Base-by-base conservation (phyloP, 441 rosid genomes). In the Populus hybrid region DNA sequence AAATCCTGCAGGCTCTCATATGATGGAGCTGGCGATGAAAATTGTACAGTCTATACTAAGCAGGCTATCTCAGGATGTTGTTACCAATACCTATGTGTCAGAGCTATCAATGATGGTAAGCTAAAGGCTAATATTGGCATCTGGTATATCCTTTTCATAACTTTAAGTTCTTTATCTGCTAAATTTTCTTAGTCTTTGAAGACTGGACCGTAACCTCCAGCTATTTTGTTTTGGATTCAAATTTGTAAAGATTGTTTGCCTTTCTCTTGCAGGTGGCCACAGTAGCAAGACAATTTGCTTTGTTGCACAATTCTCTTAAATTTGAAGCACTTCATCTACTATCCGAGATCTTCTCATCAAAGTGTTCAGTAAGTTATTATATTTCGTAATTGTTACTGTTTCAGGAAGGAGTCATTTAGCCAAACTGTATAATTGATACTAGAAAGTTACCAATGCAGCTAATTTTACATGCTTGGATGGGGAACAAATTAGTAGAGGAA, bases 271-370 rank as follows among this genome's bases (percentile, higher is more conserved):
- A 95, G 99, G 93, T 91, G 84, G 83, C 85, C 31, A 68, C 89
- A 42, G 71, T 90, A 69, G 85, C 88, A 18, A 88, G 94, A 78
- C 94, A 90, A 74, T 95, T 95, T 91, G 93, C 94, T 50, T 85
- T 93, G 28, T 83, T 90, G 81, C 97, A 93, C 83, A 90, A 86
- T 86, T 88, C 91, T 36, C 74, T 92, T 79, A 95, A 94, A 89
- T 94, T 96, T 76, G 97, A 93, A 80, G 91, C 89, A 38, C 94
- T 96, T 77, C 94, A 90, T 78, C 76, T 94, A 26, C 91, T 96
- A 45, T 90, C 96, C 50, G 84, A 88, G 70, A 83, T 96, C 79
- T 88, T 94, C 84, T 88, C 90, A 36, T 91, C 95, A 9, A 80
- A 90, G 40, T 82, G 76, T 82, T 83, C 84, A 71, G 99, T 93